Base-by-base conservation (phyloP, 1,284 basidiomycete species). In the Sanghuangporus weigelae region DNA sequence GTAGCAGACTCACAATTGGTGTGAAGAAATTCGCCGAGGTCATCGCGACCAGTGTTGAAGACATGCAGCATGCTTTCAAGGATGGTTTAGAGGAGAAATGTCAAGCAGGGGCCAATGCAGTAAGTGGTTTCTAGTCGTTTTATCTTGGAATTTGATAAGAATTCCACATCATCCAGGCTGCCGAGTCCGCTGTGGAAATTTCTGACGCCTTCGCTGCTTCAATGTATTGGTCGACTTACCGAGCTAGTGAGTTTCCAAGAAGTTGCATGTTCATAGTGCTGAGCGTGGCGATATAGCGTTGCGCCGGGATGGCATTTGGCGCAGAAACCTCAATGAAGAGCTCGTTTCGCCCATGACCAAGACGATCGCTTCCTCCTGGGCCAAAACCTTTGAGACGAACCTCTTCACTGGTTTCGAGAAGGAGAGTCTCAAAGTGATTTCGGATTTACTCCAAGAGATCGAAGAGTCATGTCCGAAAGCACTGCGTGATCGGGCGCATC, bases 71-170 rank as follows among this genome's bases (percentile, higher is more conserved):
- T 3, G 71, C 74, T 46, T 84, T 86, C 73, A 76, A 76, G 44
- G 80, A 83, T 54, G 83, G 83, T 8, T 71, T 86, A 16, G 83
- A 86, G 67, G 83, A 84, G 50, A 84, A 83, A 66, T 85, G 84
- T 66, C 74, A 75, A 60, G 68, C 73, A 14, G 84, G 84, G 23
- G 83, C 84, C 5, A 66, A 70, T 7, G 78, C 80, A 66, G 84
- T 85, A 68, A 59, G 77, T 69, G 31, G 4, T 48, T 26, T 26
- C 55, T 16, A 38, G 59, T 60, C 19, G n/a, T 62, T 40, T 1
- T 19, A 26, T 12, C n/a, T 42, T 36, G 21, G 16, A 11, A 14
- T 16, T 55, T 4, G 26, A 53, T 35, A 39, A 38, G 40, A 12
- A n/a, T 12, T 44, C 38, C 50, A 53, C 57, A 21, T 39, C 57